Percentiles rank a stretch among this genome's conserved stretches.
Conservation (phyloP, 805 yeast species). For the Saccharomyces cerevisiae region DNA sequence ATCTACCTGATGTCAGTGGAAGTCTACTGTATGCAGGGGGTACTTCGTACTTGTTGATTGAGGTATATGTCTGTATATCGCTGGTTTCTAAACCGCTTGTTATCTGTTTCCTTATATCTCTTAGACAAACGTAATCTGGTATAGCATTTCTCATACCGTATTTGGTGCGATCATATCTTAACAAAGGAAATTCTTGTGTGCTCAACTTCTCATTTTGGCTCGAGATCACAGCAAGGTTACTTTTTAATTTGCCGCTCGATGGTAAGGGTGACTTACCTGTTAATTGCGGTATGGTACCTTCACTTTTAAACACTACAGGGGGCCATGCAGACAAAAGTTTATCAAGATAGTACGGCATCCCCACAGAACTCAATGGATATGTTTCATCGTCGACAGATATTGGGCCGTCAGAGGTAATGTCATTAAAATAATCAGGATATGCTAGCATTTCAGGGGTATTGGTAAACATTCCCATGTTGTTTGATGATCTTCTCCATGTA, state of each 20-base stretch:
- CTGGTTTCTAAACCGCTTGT: slow-evolving; percentile 13
- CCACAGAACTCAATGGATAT: slow-evolving; percentile 62
- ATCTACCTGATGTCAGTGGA: slow-evolving; percentile 73
- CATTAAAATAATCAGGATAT: slow-evolving; percentile 43
- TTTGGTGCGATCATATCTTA: slow-evolving; percentile 47
- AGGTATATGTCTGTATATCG: slow-evolving; percentile 17
- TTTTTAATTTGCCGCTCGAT: slow-evolving; percentile 6
- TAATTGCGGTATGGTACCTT: slow-evolving; percentile 50
- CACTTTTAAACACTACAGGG: slow-evolving; percentile 47
- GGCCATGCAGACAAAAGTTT: slow-evolving; percentile 78
- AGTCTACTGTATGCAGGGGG: slow-evolving; percentile 73
- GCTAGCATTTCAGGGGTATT: slow-evolving; percentile 40
- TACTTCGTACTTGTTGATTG: slow-evolving; percentile 33
- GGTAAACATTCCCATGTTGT: slow-evolving; percentile 16
- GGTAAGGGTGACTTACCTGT: slow-evolving; percentile 36
- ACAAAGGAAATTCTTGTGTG: slow-evolving; percentile 35
- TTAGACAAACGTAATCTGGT: slow-evolving; percentile 35
- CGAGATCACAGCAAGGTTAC: neutral
- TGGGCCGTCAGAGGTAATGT: slow-evolving; percentile 22
- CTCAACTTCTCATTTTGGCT: slow-evolving; percentile 3
- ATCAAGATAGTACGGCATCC: slow-evolving; percentile 80
- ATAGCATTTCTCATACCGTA: slow-evolving; percentile 50
- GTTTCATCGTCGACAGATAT: slow-evolving; percentile 36
- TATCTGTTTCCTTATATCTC: slow-evolving; percentile 20
- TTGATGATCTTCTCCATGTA: slow-evolving; percentile 25